Base-by-base conservation (phyloP, 768 basidiomycete genomes). In the Tremella fuciformis region DNA sequence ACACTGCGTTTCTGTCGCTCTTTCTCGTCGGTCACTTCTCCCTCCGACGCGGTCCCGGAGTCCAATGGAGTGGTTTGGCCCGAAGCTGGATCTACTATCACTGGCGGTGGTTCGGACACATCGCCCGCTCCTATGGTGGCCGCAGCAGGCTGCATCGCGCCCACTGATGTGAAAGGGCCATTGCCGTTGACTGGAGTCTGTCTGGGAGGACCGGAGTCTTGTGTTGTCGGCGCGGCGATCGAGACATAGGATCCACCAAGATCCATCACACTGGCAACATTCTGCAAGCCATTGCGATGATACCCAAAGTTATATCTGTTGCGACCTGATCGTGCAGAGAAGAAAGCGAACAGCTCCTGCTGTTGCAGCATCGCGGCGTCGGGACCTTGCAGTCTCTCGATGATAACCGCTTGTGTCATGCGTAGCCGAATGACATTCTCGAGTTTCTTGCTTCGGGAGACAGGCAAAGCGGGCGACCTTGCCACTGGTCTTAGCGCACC, bases 321-420 rank as follows among this genome's bases (percentile, higher is more conserved):
- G 71, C 65, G 64, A 25, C 79, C 78, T 29, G 76, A 72, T 22
- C 76, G 57, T 57, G 85, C 86, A 0, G 91, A 86, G 69, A 91
- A 86, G 88, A 88, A 96, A 3, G 83, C 79, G 74, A 93, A 94
- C 8, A 91, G 82, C 24, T 91, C 89, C 15, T 91, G 80, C 84
- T 91, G 92, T 57, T 84, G 85, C 16, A 79, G 78, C 61, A 88
- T 86, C 0, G 91, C 92, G 40, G 85, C 84, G 66, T 93, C 90
- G 0, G 91, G 82, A 0, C 96, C 94, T 38, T 91, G 87, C 16
- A 88, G 82, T 37, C 86, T 83, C 77, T 98, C 96, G 16, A 83
- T 82, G 50, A 97, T 78, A 6, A 86, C 84, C 49, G 87, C 85
- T 70, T 89, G 86, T 0, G 91, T 88, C 83, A 94, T 88, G 26